Evolutionary conservation across 306 rosid species (phyloP).

Genomic region (Acacia melanoxylon): DNA sequence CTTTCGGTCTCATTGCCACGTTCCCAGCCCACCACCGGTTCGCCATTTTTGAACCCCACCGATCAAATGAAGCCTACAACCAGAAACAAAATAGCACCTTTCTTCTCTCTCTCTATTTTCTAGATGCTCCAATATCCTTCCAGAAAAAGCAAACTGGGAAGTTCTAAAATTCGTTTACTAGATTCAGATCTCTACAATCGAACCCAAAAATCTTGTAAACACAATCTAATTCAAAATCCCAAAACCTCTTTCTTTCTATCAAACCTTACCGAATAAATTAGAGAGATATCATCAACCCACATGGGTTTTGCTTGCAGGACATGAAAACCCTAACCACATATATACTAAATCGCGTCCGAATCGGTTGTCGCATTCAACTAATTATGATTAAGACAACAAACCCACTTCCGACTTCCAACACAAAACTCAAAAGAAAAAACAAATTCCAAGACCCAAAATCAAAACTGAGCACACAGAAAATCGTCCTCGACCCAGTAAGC

Average conservation of each 20-base stretch:
- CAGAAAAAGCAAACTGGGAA: background rate
- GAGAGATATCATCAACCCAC: slow-evolving; percentile 21
- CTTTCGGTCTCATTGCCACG: slow-evolving; percentile 51
- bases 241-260: slow-evolving; percentile 32
- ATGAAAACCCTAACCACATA: slow-evolving; percentile 43
- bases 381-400: slow-evolving; percentile 11
- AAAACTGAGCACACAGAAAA: background rate
- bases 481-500: background rate
- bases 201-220: background rate
- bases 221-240: slow-evolving; percentile 40
- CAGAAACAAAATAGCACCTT: background rate
- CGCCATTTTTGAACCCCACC: slow-evolving; percentile 46
- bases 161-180: background rate
- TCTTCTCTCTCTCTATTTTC: background rate
- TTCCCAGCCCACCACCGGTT: slow-evolving; percentile 85
- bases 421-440: background rate
- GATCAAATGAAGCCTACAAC: background rate
- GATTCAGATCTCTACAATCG: slow-evolving; percentile 28
- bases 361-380: slow-evolving; percentile 36
- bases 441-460: background rate
- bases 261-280: slow-evolving; percentile 15
- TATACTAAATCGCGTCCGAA: background rate
- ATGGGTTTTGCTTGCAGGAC: slow-evolving; percentile 31
- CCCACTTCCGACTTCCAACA: slow-evolving; percentile 27
- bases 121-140: background rate